phyloP scores from a whole-genome alignment of 768 basidiomycete species.

The Auriscalpium orientale region DNA sequence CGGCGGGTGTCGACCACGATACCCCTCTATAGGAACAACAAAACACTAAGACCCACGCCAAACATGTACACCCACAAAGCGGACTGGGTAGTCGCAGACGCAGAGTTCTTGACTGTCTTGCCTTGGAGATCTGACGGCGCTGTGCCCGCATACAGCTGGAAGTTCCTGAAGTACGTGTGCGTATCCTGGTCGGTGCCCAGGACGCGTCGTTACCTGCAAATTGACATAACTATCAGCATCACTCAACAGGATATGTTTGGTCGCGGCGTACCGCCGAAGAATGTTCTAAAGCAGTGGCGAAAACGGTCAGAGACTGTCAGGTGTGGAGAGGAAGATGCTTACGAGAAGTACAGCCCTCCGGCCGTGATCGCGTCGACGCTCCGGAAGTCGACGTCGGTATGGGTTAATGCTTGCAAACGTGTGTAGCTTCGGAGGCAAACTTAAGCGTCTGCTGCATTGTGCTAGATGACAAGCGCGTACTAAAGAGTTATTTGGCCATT shows the following conservation, averaged over 20 bases:
- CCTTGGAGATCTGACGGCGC: constrained; percentile 10
- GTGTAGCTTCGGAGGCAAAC: constrained; percentile 45
- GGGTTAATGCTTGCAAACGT: constrained; percentile 51
- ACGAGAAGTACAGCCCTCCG: constrained; percentile 75
- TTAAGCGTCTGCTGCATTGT: too few relatives aligned
- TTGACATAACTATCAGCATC: neutral
- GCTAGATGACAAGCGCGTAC: constrained; percentile 25
- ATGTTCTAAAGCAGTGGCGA: constrained; percentile 42
- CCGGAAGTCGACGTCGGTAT: constrained; percentile 59
- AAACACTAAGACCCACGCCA: too few relatives aligned
- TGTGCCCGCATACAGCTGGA: constrained; percentile 39
- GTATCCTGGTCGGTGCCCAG: constrained; percentile 66
- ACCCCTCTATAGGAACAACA: too few relatives aligned
- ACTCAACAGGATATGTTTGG: neutral
- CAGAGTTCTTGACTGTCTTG: neutral
- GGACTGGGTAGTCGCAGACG: neutral
- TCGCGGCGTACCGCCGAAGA: constrained; percentile 59
- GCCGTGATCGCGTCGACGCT: constrained; percentile 41
- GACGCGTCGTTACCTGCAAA: constrained; percentile 48
- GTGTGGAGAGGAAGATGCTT: neutral
- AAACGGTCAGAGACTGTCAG: neutral
- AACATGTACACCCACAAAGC: neutral
- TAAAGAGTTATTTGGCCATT: constrained; percentile 70
- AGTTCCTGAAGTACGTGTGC: constrained; percentile 72
- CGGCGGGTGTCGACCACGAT: too few relatives aligned